Evolutionary conservation across 306 rosid genomes (phyloP).

Genomic region (Acacia crassicarpa): DNA sequence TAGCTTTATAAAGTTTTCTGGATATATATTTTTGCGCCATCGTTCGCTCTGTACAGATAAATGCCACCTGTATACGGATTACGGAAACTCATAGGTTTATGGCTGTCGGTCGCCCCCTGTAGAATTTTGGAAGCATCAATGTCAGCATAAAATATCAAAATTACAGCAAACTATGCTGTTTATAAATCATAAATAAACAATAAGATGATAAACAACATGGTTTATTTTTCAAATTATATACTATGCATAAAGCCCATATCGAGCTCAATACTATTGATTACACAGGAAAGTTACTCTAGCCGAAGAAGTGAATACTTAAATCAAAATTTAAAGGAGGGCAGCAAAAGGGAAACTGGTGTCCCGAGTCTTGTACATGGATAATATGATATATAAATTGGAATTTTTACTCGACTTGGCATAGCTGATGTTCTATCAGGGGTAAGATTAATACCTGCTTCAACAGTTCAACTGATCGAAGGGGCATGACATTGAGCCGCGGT

Average conservation of each 20-base stretch:
- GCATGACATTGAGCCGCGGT: conserved; percentile 4
- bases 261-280: neutral
- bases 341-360: neutral
- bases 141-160: neutral
- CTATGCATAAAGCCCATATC: neutral
- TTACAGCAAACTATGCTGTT: neutral
- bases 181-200: no score
- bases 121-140: neutral
- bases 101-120: neutral
- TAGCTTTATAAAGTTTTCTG: neutral
- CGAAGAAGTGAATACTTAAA: neutral
- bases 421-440: conserved; percentile 1
- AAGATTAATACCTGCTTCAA: neutral
- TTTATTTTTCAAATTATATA: no score
- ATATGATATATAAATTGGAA: neutral
- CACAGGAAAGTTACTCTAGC: neutral
- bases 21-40: neutral
- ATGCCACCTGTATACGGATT: conserved; percentile 8
- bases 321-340: neutral
- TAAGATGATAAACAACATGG: neutral
- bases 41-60: neutral
- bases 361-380: neutral
- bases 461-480: neutral
- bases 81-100: neutral
- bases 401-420: neutral